These are phyloP conservation scores for Thecaphora frezii DNA, from an alignment of 1,284 basidiomycete genomes.

Conservation along the genomic window DNA sequence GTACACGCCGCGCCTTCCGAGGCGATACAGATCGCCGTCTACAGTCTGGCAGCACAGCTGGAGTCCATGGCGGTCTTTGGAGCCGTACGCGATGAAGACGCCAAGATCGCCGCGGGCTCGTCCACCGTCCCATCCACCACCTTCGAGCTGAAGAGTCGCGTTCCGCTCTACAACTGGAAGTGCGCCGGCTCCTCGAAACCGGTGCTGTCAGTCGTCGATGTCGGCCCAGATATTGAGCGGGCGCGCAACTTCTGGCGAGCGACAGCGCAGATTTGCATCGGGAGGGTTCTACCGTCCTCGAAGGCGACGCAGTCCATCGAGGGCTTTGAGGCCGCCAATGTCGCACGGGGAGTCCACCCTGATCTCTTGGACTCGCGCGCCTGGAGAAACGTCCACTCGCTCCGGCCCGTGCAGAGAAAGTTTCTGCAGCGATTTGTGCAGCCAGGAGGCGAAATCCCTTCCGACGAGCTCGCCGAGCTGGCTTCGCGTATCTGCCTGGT, in stretches of 20 bases:
- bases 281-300: background rate
- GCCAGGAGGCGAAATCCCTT: background rate
- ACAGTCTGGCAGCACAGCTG: slow-evolving; percentile 31
- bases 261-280: background rate
- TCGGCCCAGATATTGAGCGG: slow-evolving; percentile 12
- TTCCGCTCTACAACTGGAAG: slow-evolving; percentile 23
- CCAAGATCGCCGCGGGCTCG: background rate
- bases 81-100: background rate
- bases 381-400: slow-evolving; percentile 19
- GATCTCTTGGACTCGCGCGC: slow-evolving; percentile 4
- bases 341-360: background rate
- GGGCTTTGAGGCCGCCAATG: background rate
- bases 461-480: background rate
- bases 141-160: slow-evolving; percentile 11
- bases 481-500: slow-evolving; percentile 1
- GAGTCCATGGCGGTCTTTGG: background rate
- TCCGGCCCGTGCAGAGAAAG: slow-evolving; percentile 23
- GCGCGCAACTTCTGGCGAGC: slow-evolving; percentile 23
- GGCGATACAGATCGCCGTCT: slow-evolving; percentile 15
- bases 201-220: slow-evolving; percentile 9
- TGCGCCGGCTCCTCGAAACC: slow-evolving; percentile 12
- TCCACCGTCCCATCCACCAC: background rate
- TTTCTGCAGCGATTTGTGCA: slow-evolving; percentile 16
- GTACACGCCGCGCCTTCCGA: background rate
- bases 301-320: no score